These are phyloP conservation scores for Scheffersomyces lignosus DNA, from an alignment of 805 yeast species.

Conservation along the genomic window DNA sequence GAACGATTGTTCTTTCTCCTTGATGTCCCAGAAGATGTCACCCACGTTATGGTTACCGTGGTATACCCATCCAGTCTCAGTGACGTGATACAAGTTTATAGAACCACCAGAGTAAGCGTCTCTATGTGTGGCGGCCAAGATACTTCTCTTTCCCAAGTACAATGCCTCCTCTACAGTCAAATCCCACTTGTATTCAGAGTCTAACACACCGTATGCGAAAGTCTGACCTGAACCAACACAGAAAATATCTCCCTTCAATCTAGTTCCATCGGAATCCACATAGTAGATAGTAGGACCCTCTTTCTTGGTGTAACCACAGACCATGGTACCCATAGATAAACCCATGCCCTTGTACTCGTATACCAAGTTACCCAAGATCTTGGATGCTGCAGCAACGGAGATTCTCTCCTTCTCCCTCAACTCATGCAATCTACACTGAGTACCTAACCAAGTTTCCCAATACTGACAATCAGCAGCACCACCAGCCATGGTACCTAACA, in stretches of 20 bases:
- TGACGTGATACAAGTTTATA: constrained; percentile 87
- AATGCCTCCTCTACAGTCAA: constrained; percentile 90
- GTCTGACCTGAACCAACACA: constrained; percentile 99
- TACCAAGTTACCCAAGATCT: constrained; percentile 85
- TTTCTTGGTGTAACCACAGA: constrained; percentile 93
- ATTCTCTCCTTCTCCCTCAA: constrained; percentile 92
- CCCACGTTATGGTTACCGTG: constrained; percentile 96
- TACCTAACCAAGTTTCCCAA: constrained; percentile 99
- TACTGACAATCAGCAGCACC: constrained; percentile 99
- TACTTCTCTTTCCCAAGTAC: constrained; percentile 90
- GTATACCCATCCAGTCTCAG: constrained; percentile 91
- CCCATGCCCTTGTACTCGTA: constrained; percentile 97
- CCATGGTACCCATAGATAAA: constrained; percentile 98
- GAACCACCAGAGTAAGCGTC: constrained; percentile 99
- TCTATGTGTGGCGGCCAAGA: constrained; percentile 96
- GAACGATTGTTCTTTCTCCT: constrained; percentile 85
- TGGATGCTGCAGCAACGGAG: constrained; percentile 94
- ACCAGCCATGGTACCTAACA: constrained; percentile 98
- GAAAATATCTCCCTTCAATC: constrained; percentile 90
- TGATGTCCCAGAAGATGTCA: constrained; percentile 85
- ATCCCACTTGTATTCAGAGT: constrained; percentile 91
- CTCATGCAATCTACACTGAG: constrained; percentile 94
- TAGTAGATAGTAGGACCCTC: constrained; percentile 96
- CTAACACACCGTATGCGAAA: constrained; percentile 97
- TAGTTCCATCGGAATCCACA: constrained; percentile 96